Percentiles rank a stretch among this genome's conserved stretches.
Conservation (phyloP, 192 early-diverging fungal species). For the Pilobolus umbonatus region DNA sequence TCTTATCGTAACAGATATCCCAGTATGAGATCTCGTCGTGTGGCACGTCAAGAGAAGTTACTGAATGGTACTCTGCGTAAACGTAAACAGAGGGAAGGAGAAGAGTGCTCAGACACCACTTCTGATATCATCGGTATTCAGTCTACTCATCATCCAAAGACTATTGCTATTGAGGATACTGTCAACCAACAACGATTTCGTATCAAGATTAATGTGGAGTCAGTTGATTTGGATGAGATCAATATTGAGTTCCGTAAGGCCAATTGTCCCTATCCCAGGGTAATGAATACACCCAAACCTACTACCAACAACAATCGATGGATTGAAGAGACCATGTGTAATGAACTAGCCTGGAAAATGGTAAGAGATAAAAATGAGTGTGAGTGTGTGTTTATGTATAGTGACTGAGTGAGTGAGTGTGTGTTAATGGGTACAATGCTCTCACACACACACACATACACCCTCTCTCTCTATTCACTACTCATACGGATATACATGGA, state of each 20-base stretch:
- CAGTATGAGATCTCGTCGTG: constrained; percentile 70
- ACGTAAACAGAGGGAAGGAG: constrained; percentile 32
- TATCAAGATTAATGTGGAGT: constrained; percentile 23
- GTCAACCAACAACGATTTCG: constrained; percentile 10
- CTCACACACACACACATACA: background rate
- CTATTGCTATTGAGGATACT: constrained; percentile 20
- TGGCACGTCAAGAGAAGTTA: constrained; percentile 70
- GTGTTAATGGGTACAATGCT: background rate
- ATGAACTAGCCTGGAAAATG: constrained; percentile 34
- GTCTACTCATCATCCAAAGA: constrained; percentile 22
- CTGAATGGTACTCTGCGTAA: constrained; percentile 50
- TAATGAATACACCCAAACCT: constrained; percentile 9
- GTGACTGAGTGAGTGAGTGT: background rate
- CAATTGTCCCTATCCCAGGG: constrained; percentile 24
- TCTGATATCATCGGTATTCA: background rate
- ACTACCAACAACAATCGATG: background rate
- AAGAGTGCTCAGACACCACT: background rate
- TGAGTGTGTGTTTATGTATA: background rate
- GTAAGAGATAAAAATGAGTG: no score
- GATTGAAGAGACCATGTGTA: constrained; percentile 24
- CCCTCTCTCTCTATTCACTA: background rate
- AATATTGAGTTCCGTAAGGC: constrained; percentile 21
- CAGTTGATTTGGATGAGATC: constrained; percentile 26
- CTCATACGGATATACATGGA: no score
- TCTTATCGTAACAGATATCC: constrained; percentile 68